Base-by-base conservation (phyloP, 2,329 filamentous ascomycete genomes). In the Amauroascus niger region DNA sequence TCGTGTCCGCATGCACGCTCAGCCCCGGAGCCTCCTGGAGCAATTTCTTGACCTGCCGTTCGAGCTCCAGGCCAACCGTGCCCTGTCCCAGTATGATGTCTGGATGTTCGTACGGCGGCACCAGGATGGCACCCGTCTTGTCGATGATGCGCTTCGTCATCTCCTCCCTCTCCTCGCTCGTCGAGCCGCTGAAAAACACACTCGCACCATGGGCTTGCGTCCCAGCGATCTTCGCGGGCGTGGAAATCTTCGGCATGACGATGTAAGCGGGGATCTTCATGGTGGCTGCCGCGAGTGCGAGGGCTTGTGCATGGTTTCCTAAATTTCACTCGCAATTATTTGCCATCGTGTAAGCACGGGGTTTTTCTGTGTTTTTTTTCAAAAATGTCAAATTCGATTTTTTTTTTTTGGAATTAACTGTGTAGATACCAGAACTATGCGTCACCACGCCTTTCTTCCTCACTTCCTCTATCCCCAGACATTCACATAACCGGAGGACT, bases 291-390 rank as follows among this genome's bases (percentile, higher is more conserved):
- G 91, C 91, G 49, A 96, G 83, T 1, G 91, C 82, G 54, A 97
- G 82, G 1, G 93, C 91, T 75, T 95, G 89, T 0, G 91, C 91
- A 67, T 97, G 93, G 71, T 97, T 97, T 56, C 91, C 90, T 91
- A 30, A n/a, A n/a, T n/a, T n/a, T n/a, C n/a, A n/a, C n/a, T n/a
- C n/a, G n/a, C n/a, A n/a, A n/a, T n/a, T n/a, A n/a, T n/a, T n/a
- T n/a, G n/a, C n/a, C n/a, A 3, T n/a, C 39, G 18, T 7, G 16
- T n/a, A 39, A 39, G 14, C 6, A 6, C 35, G 14, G n/a, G n/a
- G n/a, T n/a, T n/a, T n/a, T n/a, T n/a, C n/a, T n/a, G n/a, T n/a
- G n/a, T n/a, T n/a, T n/a, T n/a, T n/a, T n/a, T n/a, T n/a, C n/a
- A n/a, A n/a, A n/a, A n/a, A n/a, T n/a, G n/a, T n/a, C n/a, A n/a